Percentiles rank a stretch among this genome's conserved stretches.
Conservation (phyloP, 164 flowering plant genomes). For the Hamamelis virginiana region DNA sequence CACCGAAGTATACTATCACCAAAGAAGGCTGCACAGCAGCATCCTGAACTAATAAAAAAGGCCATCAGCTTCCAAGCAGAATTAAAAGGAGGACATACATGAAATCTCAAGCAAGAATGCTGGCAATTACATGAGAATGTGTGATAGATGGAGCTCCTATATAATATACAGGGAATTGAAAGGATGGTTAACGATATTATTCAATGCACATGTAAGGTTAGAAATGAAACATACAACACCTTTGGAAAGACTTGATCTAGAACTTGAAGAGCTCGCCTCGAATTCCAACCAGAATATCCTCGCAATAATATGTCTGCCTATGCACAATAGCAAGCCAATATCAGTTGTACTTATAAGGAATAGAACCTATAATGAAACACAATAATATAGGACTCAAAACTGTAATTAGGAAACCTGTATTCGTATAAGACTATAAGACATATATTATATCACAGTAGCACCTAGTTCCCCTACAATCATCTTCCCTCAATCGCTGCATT, state of each 20-base stretch:
- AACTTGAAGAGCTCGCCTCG: slow-evolving; percentile 73
- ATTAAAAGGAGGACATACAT: background rate
- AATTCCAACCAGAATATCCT: slow-evolving; percentile 88
- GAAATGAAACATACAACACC: slow-evolving; percentile 33
- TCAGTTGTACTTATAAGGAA: background rate
- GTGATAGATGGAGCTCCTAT: background rate
- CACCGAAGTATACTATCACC: slow-evolving; percentile 88
- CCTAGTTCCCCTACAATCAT: too few relatives aligned
- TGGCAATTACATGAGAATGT: too few relatives aligned
- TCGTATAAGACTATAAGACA: background rate
- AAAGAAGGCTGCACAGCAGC: slow-evolving; percentile 72
- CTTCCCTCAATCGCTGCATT: too few relatives aligned
- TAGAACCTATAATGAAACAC: background rate
- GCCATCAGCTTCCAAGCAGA: background rate
- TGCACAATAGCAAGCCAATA: background rate
- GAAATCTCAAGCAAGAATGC: background rate
- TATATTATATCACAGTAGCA: too few relatives aligned
- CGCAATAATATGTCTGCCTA: slow-evolving; percentile 76
- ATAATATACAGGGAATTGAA: background rate
- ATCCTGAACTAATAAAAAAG: slow-evolving; percentile 44
- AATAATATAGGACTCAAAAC: background rate
- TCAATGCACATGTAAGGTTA: background rate
- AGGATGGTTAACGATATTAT: background rate
- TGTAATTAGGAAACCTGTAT: background rate
- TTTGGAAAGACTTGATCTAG: slow-evolving; percentile 77